A percentile compares a stretch with the other conserved stretches of the same genome.
These are phyloP conservation scores for Patellaria atrata DNA, from an alignment of 495 filamentous ascomycete genomes.

Conservation along the genomic window DNA sequence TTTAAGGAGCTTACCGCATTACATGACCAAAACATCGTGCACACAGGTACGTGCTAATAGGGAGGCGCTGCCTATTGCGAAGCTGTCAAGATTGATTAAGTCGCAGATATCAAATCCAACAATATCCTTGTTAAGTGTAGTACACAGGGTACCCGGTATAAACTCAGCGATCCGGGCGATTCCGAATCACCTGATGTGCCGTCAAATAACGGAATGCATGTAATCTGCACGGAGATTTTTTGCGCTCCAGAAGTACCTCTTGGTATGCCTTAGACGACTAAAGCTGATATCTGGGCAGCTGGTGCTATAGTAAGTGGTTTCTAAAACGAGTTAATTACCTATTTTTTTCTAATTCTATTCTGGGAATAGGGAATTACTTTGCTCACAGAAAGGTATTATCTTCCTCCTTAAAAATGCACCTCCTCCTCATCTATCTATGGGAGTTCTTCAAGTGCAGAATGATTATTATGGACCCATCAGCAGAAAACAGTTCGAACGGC, in stretches of 20 bases:
- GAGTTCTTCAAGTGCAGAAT: slow-evolving; percentile 26
- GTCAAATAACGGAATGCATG: slow-evolving; percentile 26
- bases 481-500: background rate
- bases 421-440: slow-evolving; percentile 29
- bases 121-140: slow-evolving; percentile 32
- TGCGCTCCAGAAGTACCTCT: slow-evolving; percentile 30
- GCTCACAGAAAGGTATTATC: too few species aligned
- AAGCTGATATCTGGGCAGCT: slow-evolving; percentile 35
- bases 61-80: too few species aligned
- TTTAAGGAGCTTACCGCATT: too few species aligned
- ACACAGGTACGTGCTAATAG: too few species aligned
- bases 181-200: slow-evolving; percentile 25
- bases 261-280: slow-evolving; percentile 25
- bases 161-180: slow-evolving; percentile 29
- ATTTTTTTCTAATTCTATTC: too few species aligned
- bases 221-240: slow-evolving; percentile 28
- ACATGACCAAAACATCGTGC: too few species aligned
- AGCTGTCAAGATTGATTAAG: slow-evolving; percentile 29
- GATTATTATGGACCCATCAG: slow-evolving; percentile 28
- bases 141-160: slow-evolving; percentile 23
- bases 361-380: too few species aligned
- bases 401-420: too few species aligned
- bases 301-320: slow-evolving; percentile 27
- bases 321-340: too few species aligned
- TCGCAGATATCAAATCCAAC: slow-evolving; percentile 29